Evolutionary conservation across 495 filamentous ascomycete species (phyloP).

Genomic region (Aspergillus indologenus): DNA sequence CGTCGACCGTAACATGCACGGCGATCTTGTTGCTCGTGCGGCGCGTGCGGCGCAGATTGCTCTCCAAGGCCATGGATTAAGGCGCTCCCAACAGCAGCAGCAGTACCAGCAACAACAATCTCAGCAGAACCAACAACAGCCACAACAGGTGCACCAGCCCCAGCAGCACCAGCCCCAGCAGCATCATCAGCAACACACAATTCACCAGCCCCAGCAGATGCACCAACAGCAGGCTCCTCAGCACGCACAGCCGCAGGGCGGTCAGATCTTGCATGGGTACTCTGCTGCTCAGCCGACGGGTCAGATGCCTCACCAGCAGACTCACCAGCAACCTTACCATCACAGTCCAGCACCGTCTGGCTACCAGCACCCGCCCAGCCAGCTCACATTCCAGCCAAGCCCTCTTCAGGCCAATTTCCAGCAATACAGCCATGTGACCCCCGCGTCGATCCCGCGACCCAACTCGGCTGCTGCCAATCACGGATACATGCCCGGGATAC

Average conservation of each 20-base stretch:
- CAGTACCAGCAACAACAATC: slow-evolving; percentile 26
- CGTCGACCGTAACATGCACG: slow-evolving; percentile 46
- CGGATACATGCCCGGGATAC: slow-evolving; percentile 51
- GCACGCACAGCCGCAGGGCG: slow-evolving; percentile 25
- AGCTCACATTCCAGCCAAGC: slow-evolving; percentile 42
- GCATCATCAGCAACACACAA: slow-evolving; percentile 19
- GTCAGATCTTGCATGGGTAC: slow-evolving; percentile 21
- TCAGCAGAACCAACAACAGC: slow-evolving; percentile 31
- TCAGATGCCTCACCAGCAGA: slow-evolving; percentile 32
- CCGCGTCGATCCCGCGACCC: slow-evolving; percentile 32
- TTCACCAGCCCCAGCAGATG: slow-evolving; percentile 19
- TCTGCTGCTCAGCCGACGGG: slow-evolving; percentile 20
- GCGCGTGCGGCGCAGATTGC: slow-evolving; percentile 54
- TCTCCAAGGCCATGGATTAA: slow-evolving; percentile 46
- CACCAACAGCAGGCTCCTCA: slow-evolving; percentile 21
- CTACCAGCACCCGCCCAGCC: slow-evolving; percentile 35
- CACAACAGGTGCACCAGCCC: slow-evolving; percentile 28
- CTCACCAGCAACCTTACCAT: slow-evolving; percentile 37
- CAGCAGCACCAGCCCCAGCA: slow-evolving; percentile 18
- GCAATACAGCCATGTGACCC: slow-evolving; percentile 43
- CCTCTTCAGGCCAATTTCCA: slow-evolving; percentile 44
- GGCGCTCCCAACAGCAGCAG: slow-evolving; percentile 44
- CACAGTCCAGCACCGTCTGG: slow-evolving; percentile 40
- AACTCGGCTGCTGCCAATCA: slow-evolving; percentile 41
- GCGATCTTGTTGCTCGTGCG: slow-evolving; percentile 52